Base-by-base conservation (phyloP, 768 basidiomycete genomes). In the Myochromella boudieri region DNA sequence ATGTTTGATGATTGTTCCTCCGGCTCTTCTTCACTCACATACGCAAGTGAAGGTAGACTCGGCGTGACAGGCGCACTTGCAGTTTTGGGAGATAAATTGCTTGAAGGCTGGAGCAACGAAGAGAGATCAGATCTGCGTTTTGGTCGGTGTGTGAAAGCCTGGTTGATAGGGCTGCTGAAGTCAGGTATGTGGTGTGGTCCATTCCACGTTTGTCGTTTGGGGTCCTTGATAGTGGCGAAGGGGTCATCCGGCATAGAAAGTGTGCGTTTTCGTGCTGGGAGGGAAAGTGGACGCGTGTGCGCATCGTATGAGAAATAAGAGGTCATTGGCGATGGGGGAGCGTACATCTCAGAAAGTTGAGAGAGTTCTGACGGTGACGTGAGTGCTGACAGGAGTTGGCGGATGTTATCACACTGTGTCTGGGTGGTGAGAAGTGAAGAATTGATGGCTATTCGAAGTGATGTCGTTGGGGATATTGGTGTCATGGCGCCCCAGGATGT, bases 291-390 rank as follows among this genome's bases (percentile, higher is more conserved):
- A 44, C 44, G 44, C 5, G 54, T 26, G 28, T 26, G 39, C n/a
- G 38, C 45, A 11, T 55, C 46, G 1, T 38, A 46, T 17, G 33
- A 42, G 26, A 51, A 55, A 20, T 46, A 42, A 18, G 46, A 42
- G 3, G 27, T 27, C 31, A 48, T 33, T 4, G 87, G 85, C 0
- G 85, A 87, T 0, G 88, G 78, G 4, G 91, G 90, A 0, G 88
- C 87, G 62, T 93, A 93, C 91, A 93, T 93, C 66, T 90, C 90
- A 9, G 86, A 72, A 9, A 93, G 74, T 59, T 88, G 90, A 8
- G 84, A 74, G n/a, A 91, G 70, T 53, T 87, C 83, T 11, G 75
- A 62, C 6, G 86, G 84, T 6, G 78, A 80, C 0, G 90, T 85
- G 37, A 93, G 77, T 11, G 89, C 90, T 6, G 84, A 76, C 38